Conservation (phyloP, 257 asterid species). For the Voacanga thouarsii region DNA sequence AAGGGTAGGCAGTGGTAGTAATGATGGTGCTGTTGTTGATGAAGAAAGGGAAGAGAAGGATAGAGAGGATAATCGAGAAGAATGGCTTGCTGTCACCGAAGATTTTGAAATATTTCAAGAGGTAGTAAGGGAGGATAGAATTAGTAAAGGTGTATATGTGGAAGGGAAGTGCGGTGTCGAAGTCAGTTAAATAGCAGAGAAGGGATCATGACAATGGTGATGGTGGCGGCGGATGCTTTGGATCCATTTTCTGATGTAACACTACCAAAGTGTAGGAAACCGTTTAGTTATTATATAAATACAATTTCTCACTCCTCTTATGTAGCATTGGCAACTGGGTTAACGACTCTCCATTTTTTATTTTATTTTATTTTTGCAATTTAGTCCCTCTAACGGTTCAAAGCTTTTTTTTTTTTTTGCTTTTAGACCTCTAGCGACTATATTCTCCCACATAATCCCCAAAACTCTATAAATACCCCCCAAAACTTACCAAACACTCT, state of each 20-base stretch:
- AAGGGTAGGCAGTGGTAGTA: constrained; percentile 22
- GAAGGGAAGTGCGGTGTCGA: constrained; percentile 68
- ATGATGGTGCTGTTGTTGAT: not conserved
- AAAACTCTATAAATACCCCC: no score
- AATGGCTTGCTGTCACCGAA: constrained; percentile 94
- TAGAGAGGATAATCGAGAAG: constrained; percentile 64
- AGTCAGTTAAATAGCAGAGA: constrained; percentile 42
- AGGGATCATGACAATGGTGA: constrained; percentile 31
- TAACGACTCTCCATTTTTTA: no score
- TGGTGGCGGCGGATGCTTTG: constrained; percentile 21
- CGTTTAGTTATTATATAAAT: no score
- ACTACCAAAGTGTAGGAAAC: no score
- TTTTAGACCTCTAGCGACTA: no score
- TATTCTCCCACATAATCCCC: no score
- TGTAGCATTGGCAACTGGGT: no score
- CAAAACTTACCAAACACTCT: no score
- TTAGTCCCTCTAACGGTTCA: no score
- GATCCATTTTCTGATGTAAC: constrained; percentile 18
- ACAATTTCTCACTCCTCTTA: no score
- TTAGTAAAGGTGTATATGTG: constrained; percentile 60
- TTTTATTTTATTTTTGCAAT: no score
- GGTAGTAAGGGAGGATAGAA: constrained; percentile 59
- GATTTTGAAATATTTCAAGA: constrained; percentile 76
- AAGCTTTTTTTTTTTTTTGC: no score
- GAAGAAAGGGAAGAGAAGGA: constrained; percentile 38